phyloP scores from a whole-genome alignment of 352 stramenopile genomes.

The Pythium monospermum region DNA sequence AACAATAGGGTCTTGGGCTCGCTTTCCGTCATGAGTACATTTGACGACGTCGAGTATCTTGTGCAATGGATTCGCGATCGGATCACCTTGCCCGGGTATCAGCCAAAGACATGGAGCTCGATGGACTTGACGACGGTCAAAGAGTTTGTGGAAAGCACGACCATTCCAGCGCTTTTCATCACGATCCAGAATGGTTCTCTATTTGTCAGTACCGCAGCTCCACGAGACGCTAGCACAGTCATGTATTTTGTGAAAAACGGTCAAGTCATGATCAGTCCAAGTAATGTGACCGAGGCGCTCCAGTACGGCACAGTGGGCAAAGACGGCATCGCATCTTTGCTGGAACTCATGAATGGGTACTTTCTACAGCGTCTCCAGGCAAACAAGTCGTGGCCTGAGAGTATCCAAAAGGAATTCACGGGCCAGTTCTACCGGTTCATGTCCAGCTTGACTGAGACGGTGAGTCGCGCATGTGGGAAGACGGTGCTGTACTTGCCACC shows the following conservation, averaged over 20 bases:
- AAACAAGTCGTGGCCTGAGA: slow-evolving; percentile 89
- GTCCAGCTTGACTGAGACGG: slow-evolving; percentile 91
- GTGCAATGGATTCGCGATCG: slow-evolving; percentile 84
- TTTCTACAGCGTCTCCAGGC: slow-evolving; percentile 76
- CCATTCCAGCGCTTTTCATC: slow-evolving; percentile 68
- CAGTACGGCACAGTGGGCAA: slow-evolving; percentile 78
- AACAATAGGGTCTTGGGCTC: no score
- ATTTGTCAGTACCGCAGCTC: slow-evolving; percentile 48
- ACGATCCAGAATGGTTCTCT: slow-evolving; percentile 42
- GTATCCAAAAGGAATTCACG: slow-evolving; percentile 92
- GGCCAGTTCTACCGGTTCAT: slow-evolving; percentile 95
- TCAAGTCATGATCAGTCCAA: slow-evolving; percentile 52
- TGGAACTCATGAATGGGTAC: slow-evolving; percentile 83
- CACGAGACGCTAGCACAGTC: slow-evolving; percentile 37
- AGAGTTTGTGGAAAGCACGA: slow-evolving; percentile 71
- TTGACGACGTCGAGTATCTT: slow-evolving; percentile 80
- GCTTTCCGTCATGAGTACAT: slow-evolving; percentile 53
- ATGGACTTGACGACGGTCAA: slow-evolving; percentile 77
- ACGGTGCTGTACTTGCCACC: slow-evolving; percentile 92
- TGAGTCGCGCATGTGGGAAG: slow-evolving; percentile 88
- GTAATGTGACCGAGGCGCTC: slow-evolving; percentile 48
- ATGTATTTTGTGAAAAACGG: slow-evolving; percentile 91
- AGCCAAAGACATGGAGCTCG: slow-evolving; percentile 65
- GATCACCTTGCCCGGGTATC: slow-evolving; percentile 65
- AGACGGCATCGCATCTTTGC: slow-evolving; percentile 71